Evolutionary conservation across 225 moss, liverwort and hornwort species (phyloP), one percentile per base, ranked within the genome.

Genomic region (Rhytidiadelphus loreus): DNA sequence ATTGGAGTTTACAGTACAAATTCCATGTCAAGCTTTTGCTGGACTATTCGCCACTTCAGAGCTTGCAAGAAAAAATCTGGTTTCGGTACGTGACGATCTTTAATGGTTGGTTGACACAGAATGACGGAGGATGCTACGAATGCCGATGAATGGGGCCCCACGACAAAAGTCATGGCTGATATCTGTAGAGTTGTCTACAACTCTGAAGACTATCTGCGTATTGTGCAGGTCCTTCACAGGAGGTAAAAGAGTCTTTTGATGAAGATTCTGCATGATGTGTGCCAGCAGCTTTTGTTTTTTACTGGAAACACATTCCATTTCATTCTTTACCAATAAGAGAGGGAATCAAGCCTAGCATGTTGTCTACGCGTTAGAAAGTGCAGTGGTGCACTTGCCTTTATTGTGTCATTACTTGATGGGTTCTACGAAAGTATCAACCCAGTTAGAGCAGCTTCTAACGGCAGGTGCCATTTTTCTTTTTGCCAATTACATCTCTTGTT

Each of bases 121-220:
- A 90, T 91, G 93, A 89, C 94, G 12, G 94, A 95, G 90, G 93
- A 95, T 70, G 94, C 94, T 43, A 95, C 94, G 41, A 95, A 95
- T 90, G 88, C 87, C 63, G 94, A 95, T 70, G 94, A 93, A 37
- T 95, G 94, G 92, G 94, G 91, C 8, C 94, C 94, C 33, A 90
- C 94, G 10, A 64, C 91, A 35, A 93, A 89, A 71, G 82, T 79
- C 13, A 94, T 94, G 94, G 90, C 94, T 64, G 90, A 92, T 37
- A 92, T 94, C 19, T 92, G 91, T 52, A 69, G 80, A 33, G 78
- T 90, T 19, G 70, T 58, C n/a, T 88, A 81, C 57, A 90, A 91
- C 61, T 89, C 89, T 8, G 93, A 95, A 65, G 93, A 95, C 20
- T 95, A 92, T 50, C 58, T 92, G 39, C 93, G 94, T 64, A 39